These are phyloP conservation scores for Pythium oligandrum DNA, from an alignment of 352 stramenopile species.

Conservation along the genomic window DNA sequence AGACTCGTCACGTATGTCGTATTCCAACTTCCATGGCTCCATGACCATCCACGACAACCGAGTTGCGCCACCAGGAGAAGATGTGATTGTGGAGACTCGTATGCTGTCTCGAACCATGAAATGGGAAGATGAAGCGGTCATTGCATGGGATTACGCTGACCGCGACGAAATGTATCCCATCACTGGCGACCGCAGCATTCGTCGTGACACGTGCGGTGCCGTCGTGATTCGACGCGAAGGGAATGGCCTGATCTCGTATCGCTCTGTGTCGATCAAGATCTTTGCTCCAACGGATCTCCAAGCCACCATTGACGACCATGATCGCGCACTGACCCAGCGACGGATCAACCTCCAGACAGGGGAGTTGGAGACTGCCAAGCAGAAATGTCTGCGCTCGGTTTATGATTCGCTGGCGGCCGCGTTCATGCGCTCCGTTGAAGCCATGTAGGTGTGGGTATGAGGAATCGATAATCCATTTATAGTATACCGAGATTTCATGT, in stretches of 20 bases:
- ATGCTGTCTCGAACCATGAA: constrained; percentile 46
- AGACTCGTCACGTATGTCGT: constrained; percentile 36
- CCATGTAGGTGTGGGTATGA: no score
- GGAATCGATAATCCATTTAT: no score
- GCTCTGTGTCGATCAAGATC: constrained; percentile 53
- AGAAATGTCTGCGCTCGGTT: constrained; percentile 49
- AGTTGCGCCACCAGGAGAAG: constrained; percentile 8
- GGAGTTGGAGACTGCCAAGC: constrained; percentile 38
- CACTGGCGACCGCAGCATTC: constrained; percentile 23
- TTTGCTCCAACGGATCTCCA: constrained; percentile 34
- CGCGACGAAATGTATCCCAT: constrained; percentile 48
- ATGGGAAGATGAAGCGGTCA: constrained; percentile 24
- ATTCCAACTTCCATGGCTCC: constrained; percentile 32
- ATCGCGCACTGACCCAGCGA: constrained; percentile 24
- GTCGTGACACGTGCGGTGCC: constrained; percentile 44
- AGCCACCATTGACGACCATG: constrained; percentile 26
- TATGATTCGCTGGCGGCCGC: constrained; percentile 32
- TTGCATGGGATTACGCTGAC: constrained; percentile 68
- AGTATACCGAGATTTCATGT: no score
- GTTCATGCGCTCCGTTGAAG: background rate
- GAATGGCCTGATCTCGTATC: constrained; percentile 44
- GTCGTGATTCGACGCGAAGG: constrained; percentile 39
- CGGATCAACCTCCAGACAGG: constrained; percentile 49
- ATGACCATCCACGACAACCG: constrained; percentile 33
- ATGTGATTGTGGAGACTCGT: constrained; percentile 51